phyloP scores from a whole-genome alignment of 1,139 yeast species.

The Meyerozyma sp. region DNA sequence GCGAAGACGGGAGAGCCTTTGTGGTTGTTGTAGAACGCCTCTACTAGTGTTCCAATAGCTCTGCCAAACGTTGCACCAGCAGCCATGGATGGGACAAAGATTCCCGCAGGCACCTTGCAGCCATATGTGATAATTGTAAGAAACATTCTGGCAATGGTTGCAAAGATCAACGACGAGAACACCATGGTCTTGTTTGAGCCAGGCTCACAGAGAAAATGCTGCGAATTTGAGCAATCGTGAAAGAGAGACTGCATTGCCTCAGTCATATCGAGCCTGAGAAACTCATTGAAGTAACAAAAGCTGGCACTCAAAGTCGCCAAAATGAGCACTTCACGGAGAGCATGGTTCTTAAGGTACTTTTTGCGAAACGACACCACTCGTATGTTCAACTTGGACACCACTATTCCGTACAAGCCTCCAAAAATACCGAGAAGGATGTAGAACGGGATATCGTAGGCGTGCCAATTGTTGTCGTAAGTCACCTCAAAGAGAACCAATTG shows the following conservation, averaged over 20 bases:
- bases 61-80: conserved; percentile 95
- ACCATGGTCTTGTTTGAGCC: conserved; percentile 27
- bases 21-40: conserved; percentile 43
- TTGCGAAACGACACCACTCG: conserved; percentile 77
- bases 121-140: conserved; percentile 86
- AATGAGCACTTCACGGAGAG: conserved; percentile 65
- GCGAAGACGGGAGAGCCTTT: conserved; percentile 42
- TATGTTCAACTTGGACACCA: conserved; percentile 75
- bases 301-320: conserved; percentile 69
- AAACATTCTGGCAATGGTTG: conserved; percentile 65
- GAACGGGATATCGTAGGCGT: conserved; percentile 74
- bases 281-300: conserved; percentile 79
- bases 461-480: conserved; percentile 82
- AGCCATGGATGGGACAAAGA: conserved; percentile 95
- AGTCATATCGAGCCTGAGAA: conserved; percentile 85
- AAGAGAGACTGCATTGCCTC: conserved; percentile 88
- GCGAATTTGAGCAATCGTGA: conserved; percentile 64
- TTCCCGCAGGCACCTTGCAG: conserved; percentile 90
- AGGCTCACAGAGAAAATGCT: conserved; percentile 45
- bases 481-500: conserved; percentile 91
- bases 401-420: conserved; percentile 87
- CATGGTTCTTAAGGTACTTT: conserved; percentile 51
- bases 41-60: conserved; percentile 68
- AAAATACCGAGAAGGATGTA: conserved; percentile 76
- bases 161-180: conserved; percentile 54